phyloP scores from a whole-genome alignment of 257 asterid genomes.

The Galeopsis tetrahit region DNA sequence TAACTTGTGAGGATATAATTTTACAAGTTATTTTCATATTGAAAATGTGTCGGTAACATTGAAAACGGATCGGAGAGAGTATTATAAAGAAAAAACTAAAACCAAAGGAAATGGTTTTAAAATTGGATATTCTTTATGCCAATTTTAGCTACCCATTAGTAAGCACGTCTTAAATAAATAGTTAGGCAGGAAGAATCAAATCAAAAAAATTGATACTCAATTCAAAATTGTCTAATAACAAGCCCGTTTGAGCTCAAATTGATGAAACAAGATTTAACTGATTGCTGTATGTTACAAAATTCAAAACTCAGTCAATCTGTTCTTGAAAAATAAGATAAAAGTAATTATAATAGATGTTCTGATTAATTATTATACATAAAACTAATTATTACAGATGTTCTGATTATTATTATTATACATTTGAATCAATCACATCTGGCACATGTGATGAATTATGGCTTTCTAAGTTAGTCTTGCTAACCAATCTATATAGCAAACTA shows the following conservation, averaged over 20 bases:
- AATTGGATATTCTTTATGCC: neutral
- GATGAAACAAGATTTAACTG: no score
- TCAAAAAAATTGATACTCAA: neutral
- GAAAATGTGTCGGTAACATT: no score
- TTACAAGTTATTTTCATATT: no score
- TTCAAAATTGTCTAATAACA: neutral
- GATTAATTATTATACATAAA: neutral
- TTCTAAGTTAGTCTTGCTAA: conserved; percentile 26
- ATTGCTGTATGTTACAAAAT: no score
- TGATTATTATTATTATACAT: neutral
- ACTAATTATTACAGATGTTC: neutral
- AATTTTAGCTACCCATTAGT: neutral
- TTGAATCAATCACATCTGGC: conserved; percentile 39
- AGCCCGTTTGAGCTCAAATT: neutral
- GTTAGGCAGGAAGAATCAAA: neutral
- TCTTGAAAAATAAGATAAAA: neutral
- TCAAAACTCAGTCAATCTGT: no score
- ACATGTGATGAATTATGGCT: conserved; percentile 18
- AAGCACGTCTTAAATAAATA: neutral
- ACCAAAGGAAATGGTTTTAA: neutral
- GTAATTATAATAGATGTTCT: neutral
- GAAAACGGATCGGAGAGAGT: no score
- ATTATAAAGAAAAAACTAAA: neutral
- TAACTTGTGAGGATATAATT: no score
- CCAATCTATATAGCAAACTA: conserved; percentile 26